phyloP scores from a whole-genome alignment of 768 basidiomycete genomes.

The Pholiota microspora region DNA sequence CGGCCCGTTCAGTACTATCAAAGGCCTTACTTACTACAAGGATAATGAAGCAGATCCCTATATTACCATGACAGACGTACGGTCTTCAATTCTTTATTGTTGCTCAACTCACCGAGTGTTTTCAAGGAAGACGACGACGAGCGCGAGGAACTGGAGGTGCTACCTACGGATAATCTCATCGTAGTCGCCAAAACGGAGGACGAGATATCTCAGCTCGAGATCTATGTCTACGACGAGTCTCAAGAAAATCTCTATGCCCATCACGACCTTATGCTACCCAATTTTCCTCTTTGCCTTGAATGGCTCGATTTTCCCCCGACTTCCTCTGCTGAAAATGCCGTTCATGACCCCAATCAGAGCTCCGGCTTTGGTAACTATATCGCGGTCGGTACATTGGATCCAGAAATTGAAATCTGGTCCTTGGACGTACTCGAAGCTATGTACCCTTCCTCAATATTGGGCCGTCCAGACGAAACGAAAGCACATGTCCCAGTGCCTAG shows the following conservation, averaged over 20 bases:
- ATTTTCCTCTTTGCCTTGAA: slow-evolving; percentile 97
- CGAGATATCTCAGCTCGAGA: slow-evolving; percentile 92
- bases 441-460: slow-evolving; percentile 90
- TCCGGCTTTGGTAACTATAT: slow-evolving; percentile 80
- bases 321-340: slow-evolving; percentile 37
- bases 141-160: slow-evolving; percentile 83
- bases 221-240: slow-evolving; percentile 93
- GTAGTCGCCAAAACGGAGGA: slow-evolving; percentile 95
- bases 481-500: slow-evolving; percentile 74
- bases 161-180: slow-evolving; percentile 89
- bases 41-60: slow-evolving; percentile 95
- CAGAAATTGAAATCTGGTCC: slow-evolving; percentile 99
- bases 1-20: slow-evolving; percentile 93
- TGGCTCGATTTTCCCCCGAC: slow-evolving; percentile 96
- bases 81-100: slow-evolving; percentile 18
- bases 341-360: slow-evolving; percentile 26
- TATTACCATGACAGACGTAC: slow-evolving; percentile 90
- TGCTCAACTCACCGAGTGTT: slow-evolving; percentile 13
- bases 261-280: slow-evolving; percentile 96
- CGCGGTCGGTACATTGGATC: slow-evolving; percentile 95
- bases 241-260: slow-evolving; percentile 93
- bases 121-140: slow-evolving; percentile 76
- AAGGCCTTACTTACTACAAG: slow-evolving; percentile 88
- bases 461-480: slow-evolving; percentile 81
- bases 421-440: slow-evolving; percentile 91